These are phyloP conservation scores for Debaryomycetaceae sp. DNA, from an alignment of 1,139 yeast species.

Conservation along the genomic window DNA sequence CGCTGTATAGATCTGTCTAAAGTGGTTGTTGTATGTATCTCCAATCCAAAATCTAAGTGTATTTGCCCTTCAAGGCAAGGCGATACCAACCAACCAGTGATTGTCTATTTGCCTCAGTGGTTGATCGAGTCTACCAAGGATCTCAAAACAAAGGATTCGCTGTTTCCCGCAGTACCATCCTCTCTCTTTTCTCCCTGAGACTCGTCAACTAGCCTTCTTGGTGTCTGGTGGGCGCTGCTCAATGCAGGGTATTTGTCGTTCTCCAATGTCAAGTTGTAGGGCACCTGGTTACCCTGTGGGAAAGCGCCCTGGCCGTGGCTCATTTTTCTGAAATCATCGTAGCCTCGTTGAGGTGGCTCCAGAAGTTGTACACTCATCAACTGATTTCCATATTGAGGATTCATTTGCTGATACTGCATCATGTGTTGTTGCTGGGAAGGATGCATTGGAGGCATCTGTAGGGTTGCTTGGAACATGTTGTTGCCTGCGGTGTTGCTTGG, in stretches of 20 bases:
- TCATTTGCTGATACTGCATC: background rate
- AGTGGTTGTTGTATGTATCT: too few relatives aligned
- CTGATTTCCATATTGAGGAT: background rate
- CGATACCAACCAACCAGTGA: background rate
- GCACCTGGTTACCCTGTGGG: background rate
- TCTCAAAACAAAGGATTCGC: constrained; percentile 37
- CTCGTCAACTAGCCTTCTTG: background rate
- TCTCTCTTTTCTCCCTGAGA: constrained; percentile 1
- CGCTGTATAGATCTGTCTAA: too few relatives aligned
- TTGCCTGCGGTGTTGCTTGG: background rate
- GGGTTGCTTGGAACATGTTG: background rate
- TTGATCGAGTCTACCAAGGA: constrained; percentile 45
- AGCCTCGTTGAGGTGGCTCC: background rate
- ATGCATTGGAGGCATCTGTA: background rate
- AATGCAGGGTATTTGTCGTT: background rate
- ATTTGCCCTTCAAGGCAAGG: too few relatives aligned
- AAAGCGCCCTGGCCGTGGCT: background rate
- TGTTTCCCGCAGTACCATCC: constrained; percentile 9
- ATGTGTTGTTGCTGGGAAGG: background rate
- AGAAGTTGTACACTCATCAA: background rate
- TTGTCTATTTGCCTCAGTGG: constrained; percentile 13
- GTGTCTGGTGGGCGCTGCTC: background rate
- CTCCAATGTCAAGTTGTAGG: background rate
- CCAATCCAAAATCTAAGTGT: too few relatives aligned
- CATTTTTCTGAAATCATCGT: background rate